Evolutionary conservation across 2,329 filamentous ascomycete species (phyloP), one percentile per base, ranked within the genome.

Genomic region (Cladosporium sp.): DNA sequence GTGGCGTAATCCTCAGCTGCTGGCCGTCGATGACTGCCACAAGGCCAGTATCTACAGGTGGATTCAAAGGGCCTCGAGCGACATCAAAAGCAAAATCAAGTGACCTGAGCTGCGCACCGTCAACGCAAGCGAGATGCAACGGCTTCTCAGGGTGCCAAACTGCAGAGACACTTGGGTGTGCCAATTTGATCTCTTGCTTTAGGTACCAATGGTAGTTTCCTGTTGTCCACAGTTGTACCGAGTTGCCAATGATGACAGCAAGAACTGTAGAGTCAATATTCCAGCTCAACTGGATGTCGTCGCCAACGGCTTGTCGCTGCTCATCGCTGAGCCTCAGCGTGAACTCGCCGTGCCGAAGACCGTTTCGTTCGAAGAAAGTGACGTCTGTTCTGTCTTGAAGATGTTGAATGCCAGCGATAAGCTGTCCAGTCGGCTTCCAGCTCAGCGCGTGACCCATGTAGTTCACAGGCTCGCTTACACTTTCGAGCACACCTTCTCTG

Each of bases 201-300:
- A 98, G 77, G 68, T 97, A 97, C 81, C 93, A 98, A 67, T 97
- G 89, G 61, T 98, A 98, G 68, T 98, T 98, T 16, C 89, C 87
- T 79, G 86, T 95, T 0, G 90, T 95, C 93, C 93, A 98, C 1
- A 98, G 74, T 66, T 98, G 93, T n/a, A 93, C 74, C 52, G 82
- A 79, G 58, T 90, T 81, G 32, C 76, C 74, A 60, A 91, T 82
- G 1, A 81, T 77, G n/a, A 96, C 84, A 5, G 92, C 90, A 43
- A 98, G 77, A 0, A 95, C 89, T 1, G 85, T 92, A 0, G 93
- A 98, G 67, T 98, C 92, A 4, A 83, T 79, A 65, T 96, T 98
- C 93, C 93, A 98, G 44, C 81, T 78, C 11, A 98, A 74, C 28
- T 74, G 72, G 51, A 95, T 84, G 46, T 78, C 74, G 40, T 77